Conservation (phyloP, 176 grass and related monocot genomes). For the Urochloa ruziziensis region DNA sequence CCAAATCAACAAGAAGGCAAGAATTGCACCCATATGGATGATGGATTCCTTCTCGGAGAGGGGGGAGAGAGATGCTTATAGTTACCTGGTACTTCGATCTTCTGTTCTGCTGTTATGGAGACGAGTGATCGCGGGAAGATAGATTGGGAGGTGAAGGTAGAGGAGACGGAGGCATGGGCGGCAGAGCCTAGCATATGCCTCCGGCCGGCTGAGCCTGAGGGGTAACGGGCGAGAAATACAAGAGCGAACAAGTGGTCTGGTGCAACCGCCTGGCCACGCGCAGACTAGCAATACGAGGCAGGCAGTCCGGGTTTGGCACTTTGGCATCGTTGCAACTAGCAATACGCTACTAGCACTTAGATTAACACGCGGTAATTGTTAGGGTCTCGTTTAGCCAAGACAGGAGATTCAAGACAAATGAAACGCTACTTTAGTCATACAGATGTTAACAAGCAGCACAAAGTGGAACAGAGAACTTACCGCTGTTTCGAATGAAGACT, state of each 20-base stretch:
- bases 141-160: background rate
- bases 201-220: background rate
- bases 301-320: too few relatives aligned
- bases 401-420: too few relatives aligned
- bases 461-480: background rate
- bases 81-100: constrained; percentile 11
- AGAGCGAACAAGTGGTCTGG: background rate
- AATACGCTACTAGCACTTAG: background rate
- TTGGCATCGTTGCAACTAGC: too few relatives aligned
- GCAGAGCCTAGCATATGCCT: background rate
- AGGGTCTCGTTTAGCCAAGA: too few relatives aligned
- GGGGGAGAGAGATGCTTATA: background rate
- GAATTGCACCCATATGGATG: background rate
- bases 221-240: constrained; percentile 12
- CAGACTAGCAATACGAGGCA: too few relatives aligned
- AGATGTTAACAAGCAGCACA: too few relatives aligned
- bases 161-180: background rate
- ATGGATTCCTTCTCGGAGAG: background rate
- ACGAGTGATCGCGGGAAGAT: background rate
- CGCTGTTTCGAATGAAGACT: background rate
- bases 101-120: background rate
- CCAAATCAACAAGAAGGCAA: background rate
- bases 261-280: background rate
- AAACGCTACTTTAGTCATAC: too few relatives aligned
- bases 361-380: too few relatives aligned